Conservation (phyloP, 257 asterid species). For the Ophiorrhiza pumila region DNA sequence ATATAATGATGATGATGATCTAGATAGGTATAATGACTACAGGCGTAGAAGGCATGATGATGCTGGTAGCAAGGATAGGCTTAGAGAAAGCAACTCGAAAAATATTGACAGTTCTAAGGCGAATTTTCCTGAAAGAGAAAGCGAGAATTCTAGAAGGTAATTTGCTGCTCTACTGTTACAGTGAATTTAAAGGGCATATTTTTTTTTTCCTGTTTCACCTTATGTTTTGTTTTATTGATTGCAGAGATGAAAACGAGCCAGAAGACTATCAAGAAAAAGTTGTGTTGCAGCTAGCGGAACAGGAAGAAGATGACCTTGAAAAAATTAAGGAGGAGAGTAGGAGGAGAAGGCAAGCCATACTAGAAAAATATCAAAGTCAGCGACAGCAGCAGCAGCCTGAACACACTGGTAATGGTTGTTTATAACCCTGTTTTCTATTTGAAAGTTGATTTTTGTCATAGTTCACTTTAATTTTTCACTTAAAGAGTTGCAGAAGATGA, state of each 20-base stretch:
- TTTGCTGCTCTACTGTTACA: slow-evolving; percentile 12
- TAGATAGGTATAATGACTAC: slow-evolving; percentile 38
- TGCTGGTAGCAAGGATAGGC: slow-evolving; percentile 37
- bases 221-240: slow-evolving; percentile 18
- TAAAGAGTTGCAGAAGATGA: neutral
- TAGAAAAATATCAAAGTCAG: slow-evolving; percentile 70
- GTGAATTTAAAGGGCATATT: slow-evolving; percentile 1
- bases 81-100: slow-evolving; percentile 34
- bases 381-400: slow-evolving; percentile 40
- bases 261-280: slow-evolving; percentile 78
- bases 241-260: slow-evolving; percentile 66
- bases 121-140: slow-evolving; percentile 29
- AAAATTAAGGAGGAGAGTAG: slow-evolving; percentile 92
- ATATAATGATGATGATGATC: slow-evolving; percentile 43
- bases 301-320: slow-evolving; percentile 88
- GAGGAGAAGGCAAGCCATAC: slow-evolving; percentile 83
- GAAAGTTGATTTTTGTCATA: neutral
- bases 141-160: slow-evolving; percentile 51
- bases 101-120: slow-evolving; percentile 28
- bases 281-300: slow-evolving; percentile 69
- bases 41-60: slow-evolving; percentile 54
- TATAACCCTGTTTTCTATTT: neutral
- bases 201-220: slow-evolving; percentile 7
- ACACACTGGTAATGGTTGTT: slow-evolving; percentile 28
- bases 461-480: neutral